Evolutionary conservation across 805 yeast genomes (phyloP).

Genomic region (Geotrichum ghanense): DNA sequence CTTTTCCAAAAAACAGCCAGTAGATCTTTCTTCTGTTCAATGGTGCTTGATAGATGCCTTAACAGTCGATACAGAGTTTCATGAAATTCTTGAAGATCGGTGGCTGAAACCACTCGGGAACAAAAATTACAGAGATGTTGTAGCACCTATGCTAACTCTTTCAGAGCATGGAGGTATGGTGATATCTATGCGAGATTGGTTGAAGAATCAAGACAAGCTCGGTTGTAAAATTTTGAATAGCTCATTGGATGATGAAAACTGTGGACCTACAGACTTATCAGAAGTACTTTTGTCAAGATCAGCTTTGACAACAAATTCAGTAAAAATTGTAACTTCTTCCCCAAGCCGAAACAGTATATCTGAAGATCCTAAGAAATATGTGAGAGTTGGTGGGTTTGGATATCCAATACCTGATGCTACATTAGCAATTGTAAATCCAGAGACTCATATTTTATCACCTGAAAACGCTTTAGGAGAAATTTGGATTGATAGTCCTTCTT

Average conservation of each 20-base stretch:
- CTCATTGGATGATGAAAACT: slow-evolving; percentile 28
- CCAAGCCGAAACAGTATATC: slow-evolving; percentile 28
- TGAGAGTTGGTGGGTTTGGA: slow-evolving; percentile 86
- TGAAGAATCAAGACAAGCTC: slow-evolving; percentile 57
- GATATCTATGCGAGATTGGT: slow-evolving; percentile 83
- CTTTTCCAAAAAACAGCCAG: slow-evolving; percentile 59
- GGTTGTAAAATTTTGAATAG: slow-evolving; percentile 32
- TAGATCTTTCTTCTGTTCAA: slow-evolving; percentile 66
- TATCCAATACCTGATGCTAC: slow-evolving; percentile 92
- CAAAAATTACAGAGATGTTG: slow-evolving; percentile 56
- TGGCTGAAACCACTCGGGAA: slow-evolving; percentile 91
- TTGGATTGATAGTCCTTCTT: slow-evolving; percentile 88
- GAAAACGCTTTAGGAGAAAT: slow-evolving; percentile 85
- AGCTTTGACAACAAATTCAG: slow-evolving; percentile 60
- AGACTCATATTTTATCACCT: slow-evolving; percentile 61
- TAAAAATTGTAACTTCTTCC: slow-evolving; percentile 49
- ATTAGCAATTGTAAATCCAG: slow-evolving; percentile 89
- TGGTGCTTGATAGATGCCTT: slow-evolving; percentile 88
- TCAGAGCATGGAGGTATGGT: slow-evolving; percentile 96
- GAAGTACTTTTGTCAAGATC: slow-evolving; percentile 65
- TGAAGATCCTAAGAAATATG: slow-evolving; percentile 34
- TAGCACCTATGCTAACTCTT: slow-evolving; percentile 80
- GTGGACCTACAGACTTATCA: slow-evolving; percentile 37
- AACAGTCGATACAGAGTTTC: slow-evolving; percentile 86
- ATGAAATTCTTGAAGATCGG: slow-evolving; percentile 76